Conservation (phyloP, 176 grass and related monocot genomes). For the Avena insularis region DNA sequence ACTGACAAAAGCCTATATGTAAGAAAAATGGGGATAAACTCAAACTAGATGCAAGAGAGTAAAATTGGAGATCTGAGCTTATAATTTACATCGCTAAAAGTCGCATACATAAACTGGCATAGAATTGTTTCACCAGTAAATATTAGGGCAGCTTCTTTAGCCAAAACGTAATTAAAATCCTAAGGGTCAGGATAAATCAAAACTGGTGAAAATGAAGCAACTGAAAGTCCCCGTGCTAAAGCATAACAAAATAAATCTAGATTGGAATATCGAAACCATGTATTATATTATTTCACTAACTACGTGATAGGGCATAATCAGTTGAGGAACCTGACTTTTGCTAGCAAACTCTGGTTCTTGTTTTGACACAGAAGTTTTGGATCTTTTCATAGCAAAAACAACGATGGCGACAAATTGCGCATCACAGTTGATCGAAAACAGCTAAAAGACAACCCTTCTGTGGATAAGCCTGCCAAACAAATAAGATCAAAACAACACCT, state of each 20-base stretch:
- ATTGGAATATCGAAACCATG: neutral
- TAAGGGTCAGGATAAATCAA: neutral
- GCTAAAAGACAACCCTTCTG: slow-evolving; percentile 29
- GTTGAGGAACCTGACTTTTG: neutral
- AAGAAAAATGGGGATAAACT: neutral
- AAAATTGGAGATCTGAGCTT: neutral
- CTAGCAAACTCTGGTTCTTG: slow-evolving; percentile 3
- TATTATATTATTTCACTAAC: neutral
- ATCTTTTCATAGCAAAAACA: slow-evolving; percentile 9
- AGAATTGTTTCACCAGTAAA: neutral
- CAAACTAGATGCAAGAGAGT: neutral
- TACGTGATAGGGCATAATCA: neutral
- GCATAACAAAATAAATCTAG: neutral
- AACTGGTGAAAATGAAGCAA: neutral
- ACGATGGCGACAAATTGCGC: neutral
- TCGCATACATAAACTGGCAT: neutral
- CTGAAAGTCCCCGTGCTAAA: slow-evolving; percentile 10
- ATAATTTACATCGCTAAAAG: neutral
- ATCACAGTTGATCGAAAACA: slow-evolving; percentile 24
- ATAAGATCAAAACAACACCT: slow-evolving; percentile 39
- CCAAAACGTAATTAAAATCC: slow-evolving; percentile 5
- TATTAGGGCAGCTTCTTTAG: slow-evolving; percentile 1
- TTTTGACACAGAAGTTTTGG: slow-evolving; percentile 23
- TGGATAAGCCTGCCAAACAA: slow-evolving; percentile 39
- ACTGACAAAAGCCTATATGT: neutral